A percentile compares a stretch with the other conserved stretches of the same genome.
phyloP scores from a whole-genome alignment of 192 early-diverging fungal genomes.

The Rhizoclosmatium globosum region DNA sequence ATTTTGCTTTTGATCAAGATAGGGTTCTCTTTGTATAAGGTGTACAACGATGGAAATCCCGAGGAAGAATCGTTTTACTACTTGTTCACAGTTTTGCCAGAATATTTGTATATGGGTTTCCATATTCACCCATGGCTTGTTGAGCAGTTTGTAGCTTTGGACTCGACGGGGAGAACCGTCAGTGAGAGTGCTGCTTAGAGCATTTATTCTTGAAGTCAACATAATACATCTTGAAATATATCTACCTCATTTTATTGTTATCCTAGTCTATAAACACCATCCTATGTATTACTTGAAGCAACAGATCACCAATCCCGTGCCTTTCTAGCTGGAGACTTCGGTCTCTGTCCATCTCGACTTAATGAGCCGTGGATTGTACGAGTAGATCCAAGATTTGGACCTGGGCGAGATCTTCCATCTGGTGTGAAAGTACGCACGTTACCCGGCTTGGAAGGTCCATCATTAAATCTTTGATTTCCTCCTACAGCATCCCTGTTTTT shows the following conservation, averaged over 20 bases:
- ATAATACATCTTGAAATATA: too few species aligned
- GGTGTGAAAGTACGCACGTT: not conserved
- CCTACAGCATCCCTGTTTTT: not conserved
- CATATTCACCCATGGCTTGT: not conserved
- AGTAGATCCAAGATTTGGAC: not conserved
- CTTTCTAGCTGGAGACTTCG: too few species aligned
- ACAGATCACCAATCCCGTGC: too few species aligned
- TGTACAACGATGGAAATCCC: not conserved
- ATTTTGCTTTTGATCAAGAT: slow-evolving; percentile 1
- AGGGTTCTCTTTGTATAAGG: not conserved
- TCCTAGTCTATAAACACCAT: too few species aligned
- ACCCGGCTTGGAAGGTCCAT: not conserved
- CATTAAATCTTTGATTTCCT: not conserved
- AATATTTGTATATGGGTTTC: slow-evolving; percentile 1
- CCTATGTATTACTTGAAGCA: too few species aligned
- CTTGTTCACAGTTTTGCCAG: slow-evolving; percentile 8
- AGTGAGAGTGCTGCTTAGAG: too few species aligned
- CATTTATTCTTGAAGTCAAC: too few species aligned
- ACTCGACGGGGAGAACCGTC: too few species aligned
- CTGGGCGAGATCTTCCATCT: not conserved
- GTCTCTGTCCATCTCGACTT: too few species aligned
- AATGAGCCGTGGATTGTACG: too few species aligned
- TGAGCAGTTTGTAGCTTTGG: not conserved
- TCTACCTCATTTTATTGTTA: too few species aligned
- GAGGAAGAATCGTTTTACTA: not conserved